Evolutionary conservation across 2,329 filamentous ascomycete species (phyloP).

Genomic region (Cladophialophora exuberans): DNA sequence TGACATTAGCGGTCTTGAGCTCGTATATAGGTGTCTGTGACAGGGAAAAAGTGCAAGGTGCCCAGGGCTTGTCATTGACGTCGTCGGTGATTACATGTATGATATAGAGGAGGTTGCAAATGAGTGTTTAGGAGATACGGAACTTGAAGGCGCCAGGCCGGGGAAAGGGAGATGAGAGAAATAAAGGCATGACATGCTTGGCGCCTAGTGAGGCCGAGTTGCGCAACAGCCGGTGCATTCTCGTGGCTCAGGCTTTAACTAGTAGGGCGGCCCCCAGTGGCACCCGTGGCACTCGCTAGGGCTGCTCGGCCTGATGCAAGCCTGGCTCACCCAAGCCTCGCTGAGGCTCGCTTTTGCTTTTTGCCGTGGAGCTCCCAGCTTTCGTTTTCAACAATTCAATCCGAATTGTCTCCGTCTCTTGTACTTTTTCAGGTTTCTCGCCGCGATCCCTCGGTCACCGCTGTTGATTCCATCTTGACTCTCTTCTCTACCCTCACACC

Average conservation of each 20-base stretch:
- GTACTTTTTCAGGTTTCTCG: neutral
- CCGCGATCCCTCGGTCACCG: neutral
- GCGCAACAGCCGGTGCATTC: too few relatives aligned
- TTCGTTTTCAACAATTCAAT: neutral
- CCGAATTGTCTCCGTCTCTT: neutral
- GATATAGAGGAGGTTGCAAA: neutral
- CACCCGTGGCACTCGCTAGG: neutral
- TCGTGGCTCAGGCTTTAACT: too few relatives aligned
- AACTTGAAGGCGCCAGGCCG: neutral
- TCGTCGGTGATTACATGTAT: too few relatives aligned
- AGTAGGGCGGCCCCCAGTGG: too few relatives aligned
- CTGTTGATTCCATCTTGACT: neutral
- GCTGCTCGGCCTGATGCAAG: neutral
- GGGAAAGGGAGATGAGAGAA: neutral
- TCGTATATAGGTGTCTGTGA: too few relatives aligned
- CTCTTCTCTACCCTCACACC: neutral
- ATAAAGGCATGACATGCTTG: too few relatives aligned
- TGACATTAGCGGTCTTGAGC: too few relatives aligned
- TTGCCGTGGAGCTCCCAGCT: conserved; percentile 1
- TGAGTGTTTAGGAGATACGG: neutral
- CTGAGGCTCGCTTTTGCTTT: neutral
- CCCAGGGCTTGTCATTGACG: too few relatives aligned
- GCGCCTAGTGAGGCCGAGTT: too few relatives aligned
- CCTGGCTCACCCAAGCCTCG: too few relatives aligned
- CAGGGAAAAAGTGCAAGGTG: too few relatives aligned